Conservation (phyloP, 163 green algal species). For the Volvox carteri region DNA sequence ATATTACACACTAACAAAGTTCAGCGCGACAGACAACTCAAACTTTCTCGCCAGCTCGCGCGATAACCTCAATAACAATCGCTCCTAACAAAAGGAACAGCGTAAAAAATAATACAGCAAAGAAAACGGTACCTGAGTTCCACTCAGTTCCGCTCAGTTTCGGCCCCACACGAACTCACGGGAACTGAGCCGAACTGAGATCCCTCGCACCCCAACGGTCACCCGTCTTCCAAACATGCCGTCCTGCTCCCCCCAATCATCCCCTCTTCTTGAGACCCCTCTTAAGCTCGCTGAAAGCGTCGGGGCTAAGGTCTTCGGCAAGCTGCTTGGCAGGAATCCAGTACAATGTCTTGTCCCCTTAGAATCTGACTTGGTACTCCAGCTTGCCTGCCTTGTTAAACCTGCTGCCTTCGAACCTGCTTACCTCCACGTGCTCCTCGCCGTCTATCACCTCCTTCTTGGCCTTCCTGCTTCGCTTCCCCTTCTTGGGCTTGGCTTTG, state of each 20-base stretch:
- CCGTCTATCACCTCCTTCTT: neutral
- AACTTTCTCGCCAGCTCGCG: no score
- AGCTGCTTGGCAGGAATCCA: neutral
- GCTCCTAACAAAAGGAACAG: no score
- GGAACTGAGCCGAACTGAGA: no score
- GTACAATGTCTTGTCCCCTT: neutral
- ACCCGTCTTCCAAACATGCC: neutral
- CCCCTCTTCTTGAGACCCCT: neutral
- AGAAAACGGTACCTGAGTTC: neutral
- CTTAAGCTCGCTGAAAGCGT: neutral
- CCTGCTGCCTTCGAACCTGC: neutral
- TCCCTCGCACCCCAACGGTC: neutral
- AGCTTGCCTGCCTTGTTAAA: constrained; percentile 6
- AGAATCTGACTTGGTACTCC: neutral
- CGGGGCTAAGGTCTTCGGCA: neutral
- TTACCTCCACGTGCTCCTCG: neutral
- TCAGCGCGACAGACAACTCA: no score
- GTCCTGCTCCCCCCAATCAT: neutral
- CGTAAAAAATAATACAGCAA: neutral
- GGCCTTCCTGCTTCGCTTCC: neutral
- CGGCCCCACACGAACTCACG: neutral
- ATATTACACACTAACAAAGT: no score
- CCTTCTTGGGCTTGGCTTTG: neutral
- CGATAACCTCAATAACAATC: no score
- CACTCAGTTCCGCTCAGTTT: neutral